Base-by-base conservation (phyloP, 179 eudicot genomes). In the Drosera spatulata region DNA sequence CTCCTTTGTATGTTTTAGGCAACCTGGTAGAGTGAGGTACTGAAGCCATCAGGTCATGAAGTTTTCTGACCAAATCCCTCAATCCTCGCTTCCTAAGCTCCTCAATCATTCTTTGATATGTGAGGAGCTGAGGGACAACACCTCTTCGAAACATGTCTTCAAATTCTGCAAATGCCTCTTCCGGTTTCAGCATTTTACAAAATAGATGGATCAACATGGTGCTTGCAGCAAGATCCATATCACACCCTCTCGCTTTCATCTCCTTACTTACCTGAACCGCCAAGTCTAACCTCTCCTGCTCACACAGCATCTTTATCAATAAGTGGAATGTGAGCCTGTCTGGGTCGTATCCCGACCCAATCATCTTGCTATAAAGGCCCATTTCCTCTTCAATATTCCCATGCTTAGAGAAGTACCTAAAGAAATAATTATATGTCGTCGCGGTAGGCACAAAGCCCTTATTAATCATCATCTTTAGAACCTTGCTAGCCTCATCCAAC, bases 381-480 rank as follows among this genome's bases (percentile, higher is more conserved):
- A 83, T 40, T 44, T 78, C 85, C 72, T 81, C 85, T 8, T 85
- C 85, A 40, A 75, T 59, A 54, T 71, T 78, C 67, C 82, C 85
- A 3, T 39, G 50, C 46, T 68, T 81, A 10, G 72, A 50, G 64
- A 76, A 88, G 71, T 71, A 73, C 58, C 73, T 73, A 58, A 88
- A 75, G 67, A 83, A 78, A 73, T 82, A 75, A 67, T 80, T 78
- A 66, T 88, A 88, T 10, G 87, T 88, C 40, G 73, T 76, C 39
- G 73, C 2, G 43, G 87, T 83, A 41, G 96, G 96, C 60, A 71
- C 13, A 61, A 73, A 58, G 7, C 83, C 85, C 58, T 79, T 79
- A 66, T 73, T 75, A 7, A 74, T 78, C 94, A 88, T 86, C 90
- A 75, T 80, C 75, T 80, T 86, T 5, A 86, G 72, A 55, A 86